Base-by-base conservation (phyloP, 23 red algal genomes). In the Porphyridium purpureum region DNA sequence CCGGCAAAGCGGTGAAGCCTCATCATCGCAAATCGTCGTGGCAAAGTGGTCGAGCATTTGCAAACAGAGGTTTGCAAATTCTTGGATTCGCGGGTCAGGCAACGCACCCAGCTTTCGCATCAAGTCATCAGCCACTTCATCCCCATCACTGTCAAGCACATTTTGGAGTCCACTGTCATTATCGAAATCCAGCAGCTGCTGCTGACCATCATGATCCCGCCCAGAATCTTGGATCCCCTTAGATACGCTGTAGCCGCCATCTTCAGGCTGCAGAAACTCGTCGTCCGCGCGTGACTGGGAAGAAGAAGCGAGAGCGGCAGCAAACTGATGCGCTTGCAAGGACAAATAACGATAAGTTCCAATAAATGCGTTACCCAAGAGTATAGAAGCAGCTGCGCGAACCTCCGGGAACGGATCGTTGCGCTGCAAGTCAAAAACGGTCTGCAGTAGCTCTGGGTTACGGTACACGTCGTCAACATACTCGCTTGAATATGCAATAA, bases 1-100 rank as follows among this genome's bases (percentile, higher is more conserved):
- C 7, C 53, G 28, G 20, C 21, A 17, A 3, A 57, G 14, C 29
- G 53, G 53, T 20, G 53, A 57, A 17, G 53, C 53, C 17, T 57
- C 53, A 1, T 24, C 32, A 31, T 57, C 53, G n/a, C n/a, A n/a
- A 57, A 24, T 24, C 5, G 27, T 57, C 15, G 3, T 3, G 24
- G 24, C 19, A 29, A 57, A 35, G 3, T 15, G 15, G 24, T 3
- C 2, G 11, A 15, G 19, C 19, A 57, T 24, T 15, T 57, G 20
- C 3, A 24, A 7, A 35, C 21, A 24, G 2, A 24, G 20, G 19
- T 20, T 24, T 19, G 32, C n/a, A n/a, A n/a, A n/a, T n/a, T n/a
- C 32, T 5, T 15, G 19, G 20, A 33, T 57, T 4, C 29, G 53
- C 24, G 53, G 32, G 7, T 21, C 15, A 15, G 19, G 53, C 17